Conservation (phyloP, 306 rosid genomes). For the Vigna trinervia region DNA sequence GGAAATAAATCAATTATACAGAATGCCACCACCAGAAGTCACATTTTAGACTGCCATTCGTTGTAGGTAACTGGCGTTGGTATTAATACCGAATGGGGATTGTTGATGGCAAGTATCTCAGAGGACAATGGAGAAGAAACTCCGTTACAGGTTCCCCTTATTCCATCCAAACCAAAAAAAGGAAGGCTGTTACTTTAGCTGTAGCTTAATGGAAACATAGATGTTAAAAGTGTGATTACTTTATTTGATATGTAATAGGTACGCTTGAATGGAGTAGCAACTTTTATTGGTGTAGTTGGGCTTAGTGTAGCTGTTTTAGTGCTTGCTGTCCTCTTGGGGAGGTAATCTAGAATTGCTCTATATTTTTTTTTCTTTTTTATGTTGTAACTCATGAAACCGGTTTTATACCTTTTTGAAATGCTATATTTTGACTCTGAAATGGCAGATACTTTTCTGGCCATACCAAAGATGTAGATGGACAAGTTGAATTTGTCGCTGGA, state of each 20-base stretch:
- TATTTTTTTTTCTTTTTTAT: neutral
- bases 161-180: slow-evolving; percentile 25
- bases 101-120: slow-evolving; percentile 98
- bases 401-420: slow-evolving; percentile 39
- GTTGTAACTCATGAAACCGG: slow-evolving; percentile 21
- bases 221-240: slow-evolving; percentile 38
- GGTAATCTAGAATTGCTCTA: slow-evolving; percentile 56
- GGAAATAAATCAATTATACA: slow-evolving; percentile 15
- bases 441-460: slow-evolving; percentile 84
- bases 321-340: slow-evolving; percentile 80
- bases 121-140: slow-evolving; percentile 99
- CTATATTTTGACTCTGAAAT: slow-evolving; percentile 42
- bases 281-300: slow-evolving; percentile 96
- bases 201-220: neutral
- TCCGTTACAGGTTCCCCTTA: slow-evolving; percentile 81
- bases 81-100: slow-evolving; percentile 98
- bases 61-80: slow-evolving; percentile 96
- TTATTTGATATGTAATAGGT: slow-evolving; percentile 66
- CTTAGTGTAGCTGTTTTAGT: slow-evolving; percentile 82
- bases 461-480: slow-evolving; percentile 59
- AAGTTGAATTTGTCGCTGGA: slow-evolving; percentile 55
- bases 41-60: slow-evolving; percentile 37
- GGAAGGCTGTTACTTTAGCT: slow-evolving; percentile 40
- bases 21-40: slow-evolving; percentile 36
- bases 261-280: slow-evolving; percentile 98